Evolutionary conservation across 495 filamentous ascomycete genomes (phyloP), one percentile per base, ranked within the genome.

Genomic region (Penicillium cataractarum): DNA sequence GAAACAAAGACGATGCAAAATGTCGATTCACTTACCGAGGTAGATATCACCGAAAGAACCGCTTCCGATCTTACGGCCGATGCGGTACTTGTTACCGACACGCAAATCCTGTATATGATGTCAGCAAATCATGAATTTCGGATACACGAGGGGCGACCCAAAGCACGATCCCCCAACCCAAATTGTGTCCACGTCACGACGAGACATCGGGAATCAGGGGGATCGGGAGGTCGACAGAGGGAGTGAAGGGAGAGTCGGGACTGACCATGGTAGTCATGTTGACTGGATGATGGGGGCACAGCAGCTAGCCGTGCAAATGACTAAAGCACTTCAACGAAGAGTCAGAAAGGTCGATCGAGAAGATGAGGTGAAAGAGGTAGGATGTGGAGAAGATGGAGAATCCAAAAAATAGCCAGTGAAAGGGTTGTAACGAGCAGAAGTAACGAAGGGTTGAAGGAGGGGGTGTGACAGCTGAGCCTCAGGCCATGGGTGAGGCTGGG

Each of bases 31-130:
- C 86, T 65, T 75, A 92, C 89, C 95, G 24, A 99, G 91, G 78
- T 99, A 99, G 69, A 99, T 99, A 65, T 99, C 96, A 80, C 96
- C 96, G 78, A 99, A 99, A 76, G 90, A 93, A 67, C 96, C 96
- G 62, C 93, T 97, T 66, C 96, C 96, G 74, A 99, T 99, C 85
- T 99, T 99, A 59, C 96, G 92, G 69, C 96, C 96, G 78, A 99
- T 99, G 62, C 96, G 92, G 87, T 99, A 99, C 80, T 99, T 98
- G 78, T 99, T 99, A 76, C 95, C 95, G 82, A 99, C 95, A 77
- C 95, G 92, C 67, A 99, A 87, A 89, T 99, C 95, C 95, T 99
- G 61, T 60, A 51, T 22, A 58, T 31, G 44, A 57, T 58, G 67
- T 74, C 48, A 71, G 71, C 50, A 65, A 21, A 27, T 19, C 12